Base-by-base conservation (phyloP, 805 yeast genomes). In the Kuraishia borneana region DNA sequence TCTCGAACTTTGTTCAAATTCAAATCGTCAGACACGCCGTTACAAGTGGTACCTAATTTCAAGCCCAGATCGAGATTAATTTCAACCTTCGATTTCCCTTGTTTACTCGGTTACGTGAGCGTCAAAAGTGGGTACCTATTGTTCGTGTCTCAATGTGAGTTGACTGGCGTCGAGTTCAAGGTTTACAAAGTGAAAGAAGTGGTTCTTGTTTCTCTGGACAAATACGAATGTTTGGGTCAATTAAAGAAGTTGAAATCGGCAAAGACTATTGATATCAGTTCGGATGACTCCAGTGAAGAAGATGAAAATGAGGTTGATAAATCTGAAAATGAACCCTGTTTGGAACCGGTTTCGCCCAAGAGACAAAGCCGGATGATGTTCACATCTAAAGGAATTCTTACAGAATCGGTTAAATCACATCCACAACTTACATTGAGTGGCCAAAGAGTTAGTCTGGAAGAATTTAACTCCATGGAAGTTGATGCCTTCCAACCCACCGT, bases 391-490 rank as follows among this genome's bases (percentile, higher is more conserved):
- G 52, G 50, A 3, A 35, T 47, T 1, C 23, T 46, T n/a, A 33
- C 50, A 4, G 46, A 47, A 18, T 41, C 49, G 1, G 29, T 37
- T 27, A 47, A 47, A 26, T 36, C 47, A 2, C 37, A 35, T 13
- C 49, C 51, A 3, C 35, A 36, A 20, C 19, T 42, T 7, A 34
- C 44, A 13, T n/a, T 46, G 21, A 46, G 42, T 33, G 35, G 34
- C 27, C 38, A 34, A 27, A 42, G 40, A 19, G 22, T 39, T 4
- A 14, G 25, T 13, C 16, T 36, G 25, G 16, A 10, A 10, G 16
- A 30, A 13, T 13, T 22, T 21, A 19, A 22, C 25, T 32, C 30
- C 18, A 17, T n/a, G 17, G 26, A 13, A 7, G 21, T n/a, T 2
- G 18, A 29, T 21, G 18, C 17, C 21, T 13, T 22, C 16, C 7